phyloP scores from a whole-genome alignment of 192 early-diverging fungal genomes.

The Funneliformis mosseae region DNA sequence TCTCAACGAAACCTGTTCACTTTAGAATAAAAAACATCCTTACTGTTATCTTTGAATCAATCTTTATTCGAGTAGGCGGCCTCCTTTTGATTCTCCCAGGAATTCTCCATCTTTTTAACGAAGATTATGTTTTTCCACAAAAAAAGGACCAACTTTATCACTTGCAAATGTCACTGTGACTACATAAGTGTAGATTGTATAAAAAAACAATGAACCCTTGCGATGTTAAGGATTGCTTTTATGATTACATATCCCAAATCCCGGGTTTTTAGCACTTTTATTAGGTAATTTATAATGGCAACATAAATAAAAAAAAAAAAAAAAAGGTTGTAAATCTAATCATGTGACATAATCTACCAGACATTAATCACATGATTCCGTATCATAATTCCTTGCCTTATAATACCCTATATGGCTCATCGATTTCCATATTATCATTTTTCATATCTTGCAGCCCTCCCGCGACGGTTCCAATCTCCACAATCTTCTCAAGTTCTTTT shows the following conservation, averaged over 20 bases:
- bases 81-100: background rate
- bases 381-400: background rate
- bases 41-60: background rate
- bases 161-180: background rate
- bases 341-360: too few species aligned
- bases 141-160: background rate
- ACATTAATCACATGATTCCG: background rate
- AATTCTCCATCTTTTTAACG: too few species aligned
- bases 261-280: too few species aligned
- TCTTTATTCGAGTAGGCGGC: background rate
- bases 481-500: slow-evolving; percentile 21
- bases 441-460: slow-evolving; percentile 5
- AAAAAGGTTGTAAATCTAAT: too few species aligned
- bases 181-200: too few species aligned
- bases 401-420: background rate
- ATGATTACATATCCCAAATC: too few species aligned
- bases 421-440: slow-evolving; percentile 15
- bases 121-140: background rate
- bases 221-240: too few species aligned
- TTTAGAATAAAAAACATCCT: background rate
- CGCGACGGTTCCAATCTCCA: background rate
- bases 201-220: background rate
- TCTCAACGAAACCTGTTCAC: background rate
- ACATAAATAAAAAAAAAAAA: too few species aligned
- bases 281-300: too few species aligned